Base-by-base conservation (phyloP, 345 rosid species). In the Eucalyptus tenuipes region DNA sequence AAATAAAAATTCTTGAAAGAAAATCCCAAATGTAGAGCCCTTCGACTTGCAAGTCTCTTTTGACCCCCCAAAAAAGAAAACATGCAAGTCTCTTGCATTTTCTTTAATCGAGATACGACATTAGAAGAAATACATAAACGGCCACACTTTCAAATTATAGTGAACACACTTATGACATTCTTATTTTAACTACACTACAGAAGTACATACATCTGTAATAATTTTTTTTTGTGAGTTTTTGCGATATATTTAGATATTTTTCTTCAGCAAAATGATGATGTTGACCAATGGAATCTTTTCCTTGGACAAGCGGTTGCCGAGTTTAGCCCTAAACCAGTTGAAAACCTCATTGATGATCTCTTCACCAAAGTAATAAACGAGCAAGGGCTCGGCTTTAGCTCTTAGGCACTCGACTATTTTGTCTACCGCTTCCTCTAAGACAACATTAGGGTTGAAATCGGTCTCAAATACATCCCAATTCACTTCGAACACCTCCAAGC, bases 321-420 rank as follows among this genome's bases (percentile, higher is more conserved):
- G 61, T 44, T 86, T 85, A 10, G 18, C 68, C 79, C 33, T 27
- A 85, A 89, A 88, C 52, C 91, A 85, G 15, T 31, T 29, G 82
- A 92, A 93, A 13, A 92, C 85, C 16, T 91, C 90, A 16, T 91
- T 90, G 27, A 92, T 87, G 45, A 88, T 84, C 33, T 31, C 88
- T 84, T 91, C 92, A 16, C 92, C 93, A 40, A 93, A 95, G 47
- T 91, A 93, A 88, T 89, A 90, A 16, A 91, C 50, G 8, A 94
- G 94, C 91, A 95, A 88, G 5, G 94, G 95, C 86, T 94, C 95
- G 8, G 92, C 91, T 89, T 91, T 95, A 11, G 97, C 96, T 88
- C 95, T 91, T 81, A 93, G 89, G 90, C 91, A 89, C 87, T 57
- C 79, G 2, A 92, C 95, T 13, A 93, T 90, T 18, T 86, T 90